phyloP scores from a whole-genome alignment of 2,329 filamentous ascomycete genomes.

The Hypoxylon sp. region DNA sequence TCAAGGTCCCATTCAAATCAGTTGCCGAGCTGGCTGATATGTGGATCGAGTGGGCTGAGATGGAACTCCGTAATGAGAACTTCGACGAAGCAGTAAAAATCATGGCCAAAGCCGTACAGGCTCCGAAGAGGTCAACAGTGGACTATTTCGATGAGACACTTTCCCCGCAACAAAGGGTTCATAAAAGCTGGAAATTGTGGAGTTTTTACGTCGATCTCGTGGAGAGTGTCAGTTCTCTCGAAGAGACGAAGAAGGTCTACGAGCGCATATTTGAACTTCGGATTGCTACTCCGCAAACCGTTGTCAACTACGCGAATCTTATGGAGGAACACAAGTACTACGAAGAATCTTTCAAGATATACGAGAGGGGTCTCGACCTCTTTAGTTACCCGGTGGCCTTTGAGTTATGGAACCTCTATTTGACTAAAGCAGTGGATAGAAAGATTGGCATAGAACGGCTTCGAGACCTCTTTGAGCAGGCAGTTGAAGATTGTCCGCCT shows the following conservation, averaged over 20 bases:
- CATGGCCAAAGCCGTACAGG: constrained; percentile 97
- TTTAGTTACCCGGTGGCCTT: constrained; percentile 99
- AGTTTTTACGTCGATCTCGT: constrained; percentile 99
- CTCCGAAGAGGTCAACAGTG: constrained; percentile 97
- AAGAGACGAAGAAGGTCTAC: constrained; percentile 94
- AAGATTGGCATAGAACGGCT: constrained; percentile 96
- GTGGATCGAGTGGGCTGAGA: constrained; percentile 99
- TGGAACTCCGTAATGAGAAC: constrained; percentile 96
- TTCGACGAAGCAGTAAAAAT: constrained; percentile 95
- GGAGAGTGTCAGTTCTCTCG: constrained; percentile 90
- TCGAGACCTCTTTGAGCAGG: constrained; percentile 96
- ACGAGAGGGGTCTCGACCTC: constrained; percentile 95
- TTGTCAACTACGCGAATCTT: constrained; percentile 98
- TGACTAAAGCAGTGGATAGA: constrained; percentile 96
- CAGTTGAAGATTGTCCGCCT: constrained; percentile 92
- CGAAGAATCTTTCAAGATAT: constrained; percentile 98
- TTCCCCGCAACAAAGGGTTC: constrained; percentile 93
- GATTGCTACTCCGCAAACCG: constrained; percentile 97
- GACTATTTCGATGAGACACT: constrained; percentile 98
- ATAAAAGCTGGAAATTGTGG: constrained; percentile 99
- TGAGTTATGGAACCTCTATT: constrained; percentile 97
- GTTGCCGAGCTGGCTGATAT: constrained; percentile 97
- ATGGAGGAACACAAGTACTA: constrained; percentile 95
- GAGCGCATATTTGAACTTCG: constrained; percentile 98
- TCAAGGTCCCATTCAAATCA: constrained; percentile 97